Evolutionary conservation across 805 yeast genomes (phyloP).

Genomic region (Spencermartinsiella europaea): DNA sequence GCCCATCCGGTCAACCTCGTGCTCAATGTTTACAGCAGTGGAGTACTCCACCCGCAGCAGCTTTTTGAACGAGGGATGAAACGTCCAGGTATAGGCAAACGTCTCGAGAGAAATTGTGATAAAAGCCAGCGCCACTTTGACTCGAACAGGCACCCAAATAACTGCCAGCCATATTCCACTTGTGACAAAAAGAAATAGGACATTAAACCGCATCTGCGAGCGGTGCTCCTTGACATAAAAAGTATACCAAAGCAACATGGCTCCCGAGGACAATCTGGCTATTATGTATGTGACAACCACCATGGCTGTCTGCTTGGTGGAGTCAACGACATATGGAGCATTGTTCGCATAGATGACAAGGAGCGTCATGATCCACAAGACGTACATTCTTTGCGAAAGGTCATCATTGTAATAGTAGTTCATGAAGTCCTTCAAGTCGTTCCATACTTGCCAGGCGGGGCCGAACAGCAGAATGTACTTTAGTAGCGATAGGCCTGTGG

Average conservation of each 20-base stretch:
- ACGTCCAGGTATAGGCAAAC: slow-evolving; percentile 32
- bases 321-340: slow-evolving; percentile 36
- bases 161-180: slow-evolving; percentile 47
- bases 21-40: slow-evolving; percentile 61
- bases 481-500: slow-evolving; percentile 43
- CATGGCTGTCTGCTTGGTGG: slow-evolving; percentile 34
- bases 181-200: slow-evolving; percentile 32
- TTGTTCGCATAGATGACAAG: slow-evolving; percentile 50
- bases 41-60: slow-evolving; percentile 41
- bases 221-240: slow-evolving; percentile 41
- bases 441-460: slow-evolving; percentile 63
- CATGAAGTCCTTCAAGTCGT: slow-evolving; percentile 58
- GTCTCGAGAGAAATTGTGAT: slow-evolving; percentile 42
- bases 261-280: slow-evolving; percentile 39
- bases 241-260: slow-evolving; percentile 38
- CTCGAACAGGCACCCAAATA: slow-evolving; percentile 43
- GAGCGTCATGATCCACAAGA: slow-evolving; percentile 48
- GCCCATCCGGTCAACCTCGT: slow-evolving; percentile 56
- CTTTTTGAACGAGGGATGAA: slow-evolving; percentile 45
- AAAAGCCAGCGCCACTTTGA: slow-evolving; percentile 43
- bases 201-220: slow-evolving; percentile 43
- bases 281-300: slow-evolving; percentile 46
- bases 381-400: slow-evolving; percentile 46
- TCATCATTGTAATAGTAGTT: slow-evolving; percentile 61
- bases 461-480: slow-evolving; percentile 47